These are phyloP conservation scores for Cornus florida DNA, from an alignment of 148 eudicot species.

Conservation along the genomic window DNA sequence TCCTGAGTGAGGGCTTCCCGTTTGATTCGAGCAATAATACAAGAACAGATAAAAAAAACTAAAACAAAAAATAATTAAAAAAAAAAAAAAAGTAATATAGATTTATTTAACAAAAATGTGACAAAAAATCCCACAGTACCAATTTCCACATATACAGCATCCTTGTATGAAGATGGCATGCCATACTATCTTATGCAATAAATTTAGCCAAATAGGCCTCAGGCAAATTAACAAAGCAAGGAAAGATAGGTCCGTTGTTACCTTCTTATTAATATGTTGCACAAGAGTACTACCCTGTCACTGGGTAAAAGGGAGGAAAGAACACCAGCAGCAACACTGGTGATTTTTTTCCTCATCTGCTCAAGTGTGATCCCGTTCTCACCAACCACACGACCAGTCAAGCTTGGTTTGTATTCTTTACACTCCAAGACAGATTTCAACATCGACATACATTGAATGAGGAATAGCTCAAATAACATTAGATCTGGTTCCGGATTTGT, in stretches of 20 bases:
- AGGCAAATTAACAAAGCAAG: slow-evolving; percentile 1
- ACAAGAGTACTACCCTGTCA: slow-evolving; percentile 82
- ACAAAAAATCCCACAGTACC: not conserved
- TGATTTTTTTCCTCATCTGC: slow-evolving; percentile 72
- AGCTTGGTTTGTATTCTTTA: slow-evolving; percentile 83
- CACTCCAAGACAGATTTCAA: slow-evolving; percentile 87
- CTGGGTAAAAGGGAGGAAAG: slow-evolving; percentile 73
- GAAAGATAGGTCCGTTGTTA: slow-evolving; percentile 14
- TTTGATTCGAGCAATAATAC: slow-evolving; percentile 5
- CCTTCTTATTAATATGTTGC: slow-evolving; percentile 89
- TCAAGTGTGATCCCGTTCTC: slow-evolving; percentile 68
- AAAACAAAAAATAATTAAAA: not conserved
- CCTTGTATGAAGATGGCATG: not conserved
- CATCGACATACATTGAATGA: slow-evolving; percentile 87
- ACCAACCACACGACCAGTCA: slow-evolving; percentile 87
- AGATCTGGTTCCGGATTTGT: slow-evolving; percentile 76
- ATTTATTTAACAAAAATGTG: not conserved
- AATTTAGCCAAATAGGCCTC: not conserved
- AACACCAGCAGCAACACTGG: slow-evolving; percentile 60
- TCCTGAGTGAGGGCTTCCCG: too few relatives aligned
- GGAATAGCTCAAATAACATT: slow-evolving; percentile 71
- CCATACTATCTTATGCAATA: not conserved
- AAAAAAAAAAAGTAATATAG: not conserved
- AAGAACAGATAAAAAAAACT: not conserved
- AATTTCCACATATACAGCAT: not conserved